phyloP scores from a whole-genome alignment of 2,329 filamentous ascomycete genomes.

The Onygena corvina region DNA sequence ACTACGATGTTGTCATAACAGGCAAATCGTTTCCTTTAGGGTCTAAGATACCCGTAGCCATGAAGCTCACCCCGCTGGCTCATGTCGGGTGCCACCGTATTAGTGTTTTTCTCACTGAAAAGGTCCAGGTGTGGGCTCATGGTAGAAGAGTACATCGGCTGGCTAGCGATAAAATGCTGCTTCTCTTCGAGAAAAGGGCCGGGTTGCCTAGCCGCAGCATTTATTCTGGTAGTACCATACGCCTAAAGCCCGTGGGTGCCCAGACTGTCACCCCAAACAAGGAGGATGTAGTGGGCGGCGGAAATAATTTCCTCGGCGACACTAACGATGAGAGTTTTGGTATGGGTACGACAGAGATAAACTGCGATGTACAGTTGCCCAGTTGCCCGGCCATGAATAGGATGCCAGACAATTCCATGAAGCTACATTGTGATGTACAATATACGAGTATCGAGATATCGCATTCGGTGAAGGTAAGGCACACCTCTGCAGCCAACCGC shows the following conservation, averaged over 20 bases:
- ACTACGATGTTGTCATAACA: conserved; percentile 92
- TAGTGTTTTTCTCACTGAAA: conserved; percentile 83
- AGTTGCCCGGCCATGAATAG: conserved; percentile 71
- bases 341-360: conserved; percentile 82
- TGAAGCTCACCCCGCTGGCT: conserved; percentile 82
- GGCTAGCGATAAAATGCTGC: conserved; percentile 70
- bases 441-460: conserved; percentile 90
- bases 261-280: conserved; percentile 52
- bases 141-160: conserved; percentile 75
- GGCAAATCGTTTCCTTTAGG: conserved; percentile 90
- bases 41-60: conserved; percentile 77
- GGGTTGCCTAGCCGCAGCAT: conserved; percentile 62
- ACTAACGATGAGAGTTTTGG: conserved; percentile 57
- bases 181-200: conserved; percentile 77
- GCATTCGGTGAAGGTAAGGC: conserved; percentile 83
- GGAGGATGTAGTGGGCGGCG: conserved; percentile 41
- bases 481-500: neutral
- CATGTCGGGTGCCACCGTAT: conserved; percentile 90
- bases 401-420: conserved; percentile 44
- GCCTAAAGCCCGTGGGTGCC: conserved; percentile 68
- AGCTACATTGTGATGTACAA: conserved; percentile 78
- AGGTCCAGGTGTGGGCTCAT: conserved; percentile 79
- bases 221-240: conserved; percentile 63
- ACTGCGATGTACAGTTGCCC: conserved; percentile 84
- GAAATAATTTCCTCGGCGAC: conserved; percentile 67